Evolutionary conservation across 148 eudicot species (phyloP).

Genomic region (Camellia lanceoleosa): DNA sequence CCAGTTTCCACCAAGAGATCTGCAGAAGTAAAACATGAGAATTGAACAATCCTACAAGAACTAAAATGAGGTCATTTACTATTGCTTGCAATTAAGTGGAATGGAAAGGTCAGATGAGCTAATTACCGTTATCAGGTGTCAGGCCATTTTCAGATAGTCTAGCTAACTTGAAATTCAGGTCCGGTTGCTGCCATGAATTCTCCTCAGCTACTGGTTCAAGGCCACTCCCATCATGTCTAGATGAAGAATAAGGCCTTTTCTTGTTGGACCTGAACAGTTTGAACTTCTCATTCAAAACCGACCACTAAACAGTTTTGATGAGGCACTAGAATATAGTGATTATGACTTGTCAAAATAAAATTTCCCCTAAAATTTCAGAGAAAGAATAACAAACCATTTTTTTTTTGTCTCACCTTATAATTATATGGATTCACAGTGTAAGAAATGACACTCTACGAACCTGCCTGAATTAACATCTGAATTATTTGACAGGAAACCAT

Average conservation of each 20-base stretch:
- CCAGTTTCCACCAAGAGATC: slow-evolving; percentile 77
- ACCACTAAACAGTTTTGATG: background rate
- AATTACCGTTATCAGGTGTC: slow-evolving; percentile 64
- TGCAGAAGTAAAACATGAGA: slow-evolving; percentile 27
- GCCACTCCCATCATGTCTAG: slow-evolving; percentile 45
- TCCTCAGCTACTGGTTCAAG: slow-evolving; percentile 80
- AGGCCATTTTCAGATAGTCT: slow-evolving; percentile 39
- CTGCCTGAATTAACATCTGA: slow-evolving; percentile 60
- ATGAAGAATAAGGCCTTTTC: slow-evolving; percentile 61
- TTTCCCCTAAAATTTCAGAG: background rate
- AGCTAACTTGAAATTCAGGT: slow-evolving; percentile 47
- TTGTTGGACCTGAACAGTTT: slow-evolving; percentile 43
- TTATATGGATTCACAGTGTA: background rate
- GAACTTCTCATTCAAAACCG: slow-evolving; percentile 12
- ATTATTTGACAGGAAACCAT: slow-evolving; percentile 37
- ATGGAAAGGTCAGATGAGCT: background rate
- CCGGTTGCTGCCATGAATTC: slow-evolving; percentile 40
- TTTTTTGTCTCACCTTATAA: background rate
- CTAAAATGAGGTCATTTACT: background rate
- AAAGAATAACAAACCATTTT: background rate
- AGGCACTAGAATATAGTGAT: background rate
- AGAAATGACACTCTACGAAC: slow-evolving; percentile 37
- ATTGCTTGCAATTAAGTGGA: background rate
- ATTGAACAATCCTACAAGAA: background rate
- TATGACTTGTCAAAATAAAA: background rate